Conservation (phyloP, 2,329 filamentous ascomycete genomes). For the Coniochaeta ligniaria region DNA sequence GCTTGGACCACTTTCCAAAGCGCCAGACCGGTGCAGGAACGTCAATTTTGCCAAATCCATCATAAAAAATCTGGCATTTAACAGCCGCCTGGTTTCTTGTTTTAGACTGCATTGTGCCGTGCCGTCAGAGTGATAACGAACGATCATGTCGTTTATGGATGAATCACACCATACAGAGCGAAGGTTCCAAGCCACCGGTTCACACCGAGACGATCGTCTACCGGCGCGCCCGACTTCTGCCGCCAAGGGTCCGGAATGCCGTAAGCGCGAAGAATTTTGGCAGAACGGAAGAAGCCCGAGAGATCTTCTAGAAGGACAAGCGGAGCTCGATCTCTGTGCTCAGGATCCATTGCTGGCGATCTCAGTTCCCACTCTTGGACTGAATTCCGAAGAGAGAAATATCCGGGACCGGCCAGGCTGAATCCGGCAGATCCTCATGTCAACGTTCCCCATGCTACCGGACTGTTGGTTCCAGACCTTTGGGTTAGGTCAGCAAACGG, state of each 20-base stretch:
- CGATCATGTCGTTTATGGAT: background rate
- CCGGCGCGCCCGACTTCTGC: background rate
- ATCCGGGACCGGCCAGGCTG: background rate
- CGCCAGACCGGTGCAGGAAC: background rate
- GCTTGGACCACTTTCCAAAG: background rate
- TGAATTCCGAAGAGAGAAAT: background rate
- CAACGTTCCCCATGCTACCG: background rate
- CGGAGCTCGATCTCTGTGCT: background rate
- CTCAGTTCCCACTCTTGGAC: background rate
- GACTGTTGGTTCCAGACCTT: background rate
- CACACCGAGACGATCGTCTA: background rate
- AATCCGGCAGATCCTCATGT: background rate
- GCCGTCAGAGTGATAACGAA: background rate
- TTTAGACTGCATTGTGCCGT: background rate
- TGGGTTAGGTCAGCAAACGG: background rate
- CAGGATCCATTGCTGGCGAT: background rate
- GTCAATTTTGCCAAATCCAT: background rate
- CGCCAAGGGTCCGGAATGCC: background rate
- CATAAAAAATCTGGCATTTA: background rate
- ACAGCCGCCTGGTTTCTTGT: background rate
- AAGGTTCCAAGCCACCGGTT: background rate
- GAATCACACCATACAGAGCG: background rate
- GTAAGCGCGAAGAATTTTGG: background rate
- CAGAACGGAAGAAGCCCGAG: background rate
- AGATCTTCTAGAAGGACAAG: background rate